Evolutionary conservation across 257 asterid genomes (phyloP), one percentile per base, ranked within the genome.

Genomic region (Plantago elongata): DNA sequence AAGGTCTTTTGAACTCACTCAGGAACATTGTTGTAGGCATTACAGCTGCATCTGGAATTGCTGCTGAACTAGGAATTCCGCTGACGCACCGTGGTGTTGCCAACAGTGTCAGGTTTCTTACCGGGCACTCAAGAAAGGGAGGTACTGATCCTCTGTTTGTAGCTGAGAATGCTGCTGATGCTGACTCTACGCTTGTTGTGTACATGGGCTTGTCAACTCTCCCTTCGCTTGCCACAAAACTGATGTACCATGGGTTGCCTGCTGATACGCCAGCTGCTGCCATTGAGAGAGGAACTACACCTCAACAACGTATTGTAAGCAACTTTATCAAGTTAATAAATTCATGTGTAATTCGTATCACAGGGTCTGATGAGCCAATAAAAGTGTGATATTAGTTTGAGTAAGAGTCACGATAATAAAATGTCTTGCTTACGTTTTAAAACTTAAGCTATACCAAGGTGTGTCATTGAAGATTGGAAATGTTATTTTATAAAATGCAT

Each of bases 31-130:
- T 57, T 70, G 48, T 85, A 92, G 99, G 99, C 57, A 93, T 93
- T 67, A 93, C 99, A 10, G 94, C 99, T 67, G 97, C 99, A 68
- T 89, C 99, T 14, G 99, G 97, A 64, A 93, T 93, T 74, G 94
- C 99, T 8, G 97, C 97, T 5, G 99, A 93, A 74, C 60, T 93
- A 48, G 97, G 97, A 55, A 87, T 93, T 57, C 99, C 99, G 3
- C 77, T 89, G 78, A 93, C 99, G 40, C 99, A 93, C 68, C 95
- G 99, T 58, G 99, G 97, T 30, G 82, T 93, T 18, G 94, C 99
- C 57, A 93, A 64, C 50, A 84, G 97, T 57, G 97, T 92, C 38
- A 76, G 94, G 59, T 86, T 92, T 78, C 80, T 92, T 13, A 89
- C 99, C 4, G 99, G 97, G 12, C 99, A 92, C 78, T 92, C 99